A percentile compares a stretch with the other conserved stretches of the same genome.
These are phyloP conservation scores for Sergeia podlipaevii DNA, from an alignment of 208 protist genomes.

Conservation along the genomic window DNA sequence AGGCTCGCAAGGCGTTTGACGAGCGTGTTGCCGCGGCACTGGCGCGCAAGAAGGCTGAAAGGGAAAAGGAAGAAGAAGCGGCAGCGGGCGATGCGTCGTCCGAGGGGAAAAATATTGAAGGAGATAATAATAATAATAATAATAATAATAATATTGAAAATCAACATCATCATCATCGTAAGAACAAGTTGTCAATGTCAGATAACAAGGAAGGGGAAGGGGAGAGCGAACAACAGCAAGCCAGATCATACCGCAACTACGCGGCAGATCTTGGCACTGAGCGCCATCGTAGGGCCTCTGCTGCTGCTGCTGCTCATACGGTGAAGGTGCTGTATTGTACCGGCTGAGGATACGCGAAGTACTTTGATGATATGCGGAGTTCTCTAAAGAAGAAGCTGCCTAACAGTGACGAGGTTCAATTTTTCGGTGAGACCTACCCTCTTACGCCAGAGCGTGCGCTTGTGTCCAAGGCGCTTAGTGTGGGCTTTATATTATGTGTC, in stretches of 20 bases:
- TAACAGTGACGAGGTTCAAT: slow-evolving; percentile 32
- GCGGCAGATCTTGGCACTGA: too few species aligned
- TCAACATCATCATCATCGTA: not conserved
- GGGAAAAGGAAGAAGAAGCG: not conserved
- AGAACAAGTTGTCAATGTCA: not conserved
- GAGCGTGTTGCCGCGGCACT: slow-evolving; percentile 17
- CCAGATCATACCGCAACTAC: too few species aligned
- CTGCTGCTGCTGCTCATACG: slow-evolving; percentile 9
- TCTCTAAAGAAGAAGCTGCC: slow-evolving; percentile 26
- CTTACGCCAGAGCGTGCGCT: slow-evolving; percentile 27
- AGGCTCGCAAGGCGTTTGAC: slow-evolving; percentile 20
- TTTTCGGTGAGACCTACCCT: slow-evolving; percentile 46
- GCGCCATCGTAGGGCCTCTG: too few species aligned
- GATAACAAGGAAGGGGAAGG: not conserved
- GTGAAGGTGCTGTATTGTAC: slow-evolving; percentile 61
- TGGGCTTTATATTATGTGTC: slow-evolving; percentile 34
- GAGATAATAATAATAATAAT: slow-evolving; percentile 10
- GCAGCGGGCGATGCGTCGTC: not conserved
- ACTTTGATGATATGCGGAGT: slow-evolving; percentile 60
- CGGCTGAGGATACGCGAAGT: slow-evolving; percentile 76
- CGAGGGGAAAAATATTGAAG: not conserved
- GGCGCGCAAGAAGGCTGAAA: slow-evolving; percentile 15
- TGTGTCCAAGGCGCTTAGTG: slow-evolving; percentile 20
- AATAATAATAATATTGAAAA: slow-evolving; percentile 11
- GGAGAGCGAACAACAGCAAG: not conserved